These are phyloP conservation scores for Boletellus deceptivus DNA, from an alignment of 1,284 basidiomycete genomes.

Conservation along the genomic window DNA sequence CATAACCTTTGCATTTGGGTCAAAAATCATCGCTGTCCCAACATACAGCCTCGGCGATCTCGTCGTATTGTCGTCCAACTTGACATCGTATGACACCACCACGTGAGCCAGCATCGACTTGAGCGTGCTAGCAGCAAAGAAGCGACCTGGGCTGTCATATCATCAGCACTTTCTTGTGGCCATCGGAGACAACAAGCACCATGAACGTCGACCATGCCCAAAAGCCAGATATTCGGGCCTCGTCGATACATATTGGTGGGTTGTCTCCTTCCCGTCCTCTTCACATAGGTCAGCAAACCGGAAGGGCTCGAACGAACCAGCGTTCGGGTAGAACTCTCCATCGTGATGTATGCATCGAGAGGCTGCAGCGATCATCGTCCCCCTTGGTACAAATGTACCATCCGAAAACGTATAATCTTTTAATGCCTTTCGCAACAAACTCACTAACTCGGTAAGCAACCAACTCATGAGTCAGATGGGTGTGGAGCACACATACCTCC, in stretches of 20 bases:
- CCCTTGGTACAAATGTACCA: neutral
- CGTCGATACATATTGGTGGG: neutral
- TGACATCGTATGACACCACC: neutral
- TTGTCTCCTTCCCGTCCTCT: neutral
- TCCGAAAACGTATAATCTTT: neutral
- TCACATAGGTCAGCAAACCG: neutral
- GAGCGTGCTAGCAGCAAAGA: neutral
- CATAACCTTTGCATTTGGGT: no score
- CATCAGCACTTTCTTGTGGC: no score
- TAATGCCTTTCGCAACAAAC: neutral
- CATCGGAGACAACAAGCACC: neutral
- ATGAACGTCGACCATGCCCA: neutral
- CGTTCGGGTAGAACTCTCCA: neutral
- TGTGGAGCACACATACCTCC: neutral
- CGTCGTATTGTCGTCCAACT: neutral
- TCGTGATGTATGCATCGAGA: neutral
- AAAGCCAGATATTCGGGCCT: neutral
- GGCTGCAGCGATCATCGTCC: neutral
- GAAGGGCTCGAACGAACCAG: neutral
- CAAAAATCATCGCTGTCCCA: no score
- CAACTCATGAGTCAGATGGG: neutral
- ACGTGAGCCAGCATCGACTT: neutral
- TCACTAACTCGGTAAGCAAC: neutral
- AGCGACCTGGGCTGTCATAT: neutral
- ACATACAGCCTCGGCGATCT: no score